A percentile compares a stretch with the other conserved stretches of the same genome.
These are phyloP conservation scores for Emmonsiellopsis sp. DNA, from an alignment of 2,329 filamentous ascomycete genomes.

Conservation along the genomic window DNA sequence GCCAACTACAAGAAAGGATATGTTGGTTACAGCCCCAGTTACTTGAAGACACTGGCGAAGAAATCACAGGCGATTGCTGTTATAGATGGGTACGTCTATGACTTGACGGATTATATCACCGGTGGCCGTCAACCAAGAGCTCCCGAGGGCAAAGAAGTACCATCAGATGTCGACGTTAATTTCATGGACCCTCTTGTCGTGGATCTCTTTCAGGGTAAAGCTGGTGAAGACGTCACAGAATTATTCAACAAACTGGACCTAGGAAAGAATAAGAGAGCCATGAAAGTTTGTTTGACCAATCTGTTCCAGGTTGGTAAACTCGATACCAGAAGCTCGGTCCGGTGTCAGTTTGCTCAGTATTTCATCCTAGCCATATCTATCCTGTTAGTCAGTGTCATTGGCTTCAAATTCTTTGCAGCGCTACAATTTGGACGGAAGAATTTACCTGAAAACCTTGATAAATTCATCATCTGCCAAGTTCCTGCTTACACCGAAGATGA, in stretches of 20 bases:
- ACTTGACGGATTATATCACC: conserved; percentile 71
- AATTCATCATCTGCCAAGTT: conserved; percentile 96
- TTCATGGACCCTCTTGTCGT: conserved; percentile 75
- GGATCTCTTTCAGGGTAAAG: conserved; percentile 62
- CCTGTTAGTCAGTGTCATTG: conserved; percentile 69
- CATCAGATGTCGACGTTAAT: conserved; percentile 48
- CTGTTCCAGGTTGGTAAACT: conserved; percentile 89
- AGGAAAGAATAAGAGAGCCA: conserved; percentile 48
- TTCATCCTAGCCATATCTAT: conserved; percentile 78
- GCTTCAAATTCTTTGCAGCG: conserved; percentile 94
- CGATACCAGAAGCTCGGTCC: conserved; percentile 77
- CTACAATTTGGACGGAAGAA: conserved; percentile 90
- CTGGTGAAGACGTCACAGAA: conserved; percentile 73
- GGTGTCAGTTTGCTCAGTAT: conserved; percentile 82
- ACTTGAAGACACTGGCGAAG: conserved; percentile 61
- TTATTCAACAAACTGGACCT: conserved; percentile 61
- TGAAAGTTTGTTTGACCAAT: conserved; percentile 83
- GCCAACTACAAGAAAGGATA: conserved; percentile 75
- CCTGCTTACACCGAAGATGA: conserved; percentile 98
- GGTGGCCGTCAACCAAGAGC: conserved; percentile 61
- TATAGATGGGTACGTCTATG: conserved; percentile 72
- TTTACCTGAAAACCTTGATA: conserved; percentile 89
- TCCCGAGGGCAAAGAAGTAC: conserved; percentile 42
- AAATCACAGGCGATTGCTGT: conserved; percentile 64
- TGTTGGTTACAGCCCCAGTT: conserved; percentile 71